A percentile compares a stretch with the other conserved stretches of the same genome.
Evolutionary conservation across 495 filamentous ascomycete species (phyloP).

Genomic region (Annulohypoxylon maeteangense): DNA sequence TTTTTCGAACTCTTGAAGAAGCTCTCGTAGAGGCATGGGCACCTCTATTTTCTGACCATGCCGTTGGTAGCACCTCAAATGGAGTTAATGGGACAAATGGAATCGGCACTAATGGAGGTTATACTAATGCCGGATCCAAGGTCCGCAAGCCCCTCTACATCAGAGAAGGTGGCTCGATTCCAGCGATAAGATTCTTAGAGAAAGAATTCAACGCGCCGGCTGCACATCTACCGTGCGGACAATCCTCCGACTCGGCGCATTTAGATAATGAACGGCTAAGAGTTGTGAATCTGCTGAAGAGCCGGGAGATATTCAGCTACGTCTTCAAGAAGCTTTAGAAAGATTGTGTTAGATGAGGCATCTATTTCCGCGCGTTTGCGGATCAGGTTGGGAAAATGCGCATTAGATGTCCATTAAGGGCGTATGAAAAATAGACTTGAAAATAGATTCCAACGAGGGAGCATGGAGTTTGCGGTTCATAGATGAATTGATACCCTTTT

Average conservation of each 20-base stretch:
- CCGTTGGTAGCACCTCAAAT: conserved; percentile 2
- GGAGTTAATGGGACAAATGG: background rate
- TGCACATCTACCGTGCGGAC: conserved; percentile 92
- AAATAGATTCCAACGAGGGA: background rate
- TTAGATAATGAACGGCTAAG: conserved; percentile 92
- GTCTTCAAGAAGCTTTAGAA: conserved; percentile 71
- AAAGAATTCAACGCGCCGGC: conserved; percentile 94
- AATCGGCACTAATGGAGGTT: background rate
- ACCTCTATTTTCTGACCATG: conserved; percentile 45
- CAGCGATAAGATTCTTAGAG: conserved; percentile 91
- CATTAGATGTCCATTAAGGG: background rate
- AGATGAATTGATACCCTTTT: conserved; percentile 37
- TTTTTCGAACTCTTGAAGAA: conserved; percentile 87
- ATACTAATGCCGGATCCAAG: conserved; percentile 39
- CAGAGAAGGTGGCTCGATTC: conserved; percentile 93
- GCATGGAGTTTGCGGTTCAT: conserved; percentile 27
- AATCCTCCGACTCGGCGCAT: conserved; percentile 94
- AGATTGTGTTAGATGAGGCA: background rate
- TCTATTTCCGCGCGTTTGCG: background rate
- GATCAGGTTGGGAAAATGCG: background rate
- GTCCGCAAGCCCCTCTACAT: conserved; percentile 81
- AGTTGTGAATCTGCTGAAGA: conserved; percentile 88
- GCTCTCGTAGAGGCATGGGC: conserved; percentile 89
- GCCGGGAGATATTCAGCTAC: conserved; percentile 86
- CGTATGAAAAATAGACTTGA: background rate